phyloP scores from a whole-genome alignment of 2,329 filamentous ascomycete species.

The Aspergillus sp. region DNA sequence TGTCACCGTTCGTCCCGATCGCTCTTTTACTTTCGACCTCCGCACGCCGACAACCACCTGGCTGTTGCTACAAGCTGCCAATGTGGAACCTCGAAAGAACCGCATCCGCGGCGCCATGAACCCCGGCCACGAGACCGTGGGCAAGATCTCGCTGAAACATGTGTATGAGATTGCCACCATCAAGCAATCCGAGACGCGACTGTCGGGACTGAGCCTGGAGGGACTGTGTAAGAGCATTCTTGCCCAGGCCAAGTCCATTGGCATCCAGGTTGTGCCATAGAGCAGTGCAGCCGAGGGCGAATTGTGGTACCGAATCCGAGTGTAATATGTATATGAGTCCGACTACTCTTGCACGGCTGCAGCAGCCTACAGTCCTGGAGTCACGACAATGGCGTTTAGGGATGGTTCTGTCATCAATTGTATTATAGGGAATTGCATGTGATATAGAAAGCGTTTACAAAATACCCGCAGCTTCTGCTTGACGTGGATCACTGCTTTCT shows the following conservation, averaged over 20 bases:
- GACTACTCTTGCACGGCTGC: slow-evolving; percentile 12
- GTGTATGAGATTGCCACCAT: slow-evolving; percentile 97
- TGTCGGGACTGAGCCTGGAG: slow-evolving; percentile 70
- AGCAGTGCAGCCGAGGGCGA: slow-evolving; percentile 1
- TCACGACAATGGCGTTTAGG: slow-evolving; percentile 27
- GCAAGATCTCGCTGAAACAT: slow-evolving; percentile 88
- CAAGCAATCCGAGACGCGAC: slow-evolving; percentile 74
- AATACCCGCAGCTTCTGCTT: slow-evolving; percentile 15
- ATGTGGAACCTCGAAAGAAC: slow-evolving; percentile 69
- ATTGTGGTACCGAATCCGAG: not conserved
- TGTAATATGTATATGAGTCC: slow-evolving; percentile 12
- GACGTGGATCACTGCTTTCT: not conserved
- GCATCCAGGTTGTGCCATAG: slow-evolving; percentile 68
- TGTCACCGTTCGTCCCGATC: slow-evolving; percentile 88
- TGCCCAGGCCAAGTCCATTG: slow-evolving; percentile 72
- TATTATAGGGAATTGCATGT: slow-evolving; percentile 26
- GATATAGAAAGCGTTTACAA: slow-evolving; percentile 23
- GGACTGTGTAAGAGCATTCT: slow-evolving; percentile 73
- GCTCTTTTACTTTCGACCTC: slow-evolving; percentile 88
- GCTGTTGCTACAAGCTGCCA: slow-evolving; percentile 79
- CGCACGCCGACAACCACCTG: slow-evolving; percentile 94
- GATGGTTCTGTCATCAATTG: slow-evolving; percentile 24
- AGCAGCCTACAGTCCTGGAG: slow-evolving; percentile 11
- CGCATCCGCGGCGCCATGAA: slow-evolving; percentile 72
- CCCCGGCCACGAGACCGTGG: slow-evolving; percentile 75